Percentiles rank a stretch among this genome's conserved stretches.
These are phyloP conservation scores for Penicillium sp. DNA, from an alignment of 2,329 filamentous ascomycete genomes.

Conservation along the genomic window DNA sequence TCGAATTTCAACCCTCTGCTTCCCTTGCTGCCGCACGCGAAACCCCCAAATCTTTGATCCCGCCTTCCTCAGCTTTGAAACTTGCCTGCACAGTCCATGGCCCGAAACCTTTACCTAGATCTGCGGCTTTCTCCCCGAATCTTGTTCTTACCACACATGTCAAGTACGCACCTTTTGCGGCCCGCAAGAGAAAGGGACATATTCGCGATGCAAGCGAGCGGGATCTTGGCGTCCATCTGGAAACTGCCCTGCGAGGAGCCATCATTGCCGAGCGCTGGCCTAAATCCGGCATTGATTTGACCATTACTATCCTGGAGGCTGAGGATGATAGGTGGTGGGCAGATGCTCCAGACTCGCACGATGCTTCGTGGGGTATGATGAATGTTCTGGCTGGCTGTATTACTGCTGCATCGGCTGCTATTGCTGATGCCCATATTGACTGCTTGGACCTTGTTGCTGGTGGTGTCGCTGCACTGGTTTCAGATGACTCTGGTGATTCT, in stretches of 20 bases:
- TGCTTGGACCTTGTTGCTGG: conserved; percentile 88
- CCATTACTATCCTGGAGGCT: conserved; percentile 89
- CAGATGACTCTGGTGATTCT: conserved; percentile 29
- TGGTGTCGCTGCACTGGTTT: conserved; percentile 79
- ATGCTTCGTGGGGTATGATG: conserved; percentile 82
- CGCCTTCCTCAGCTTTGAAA: conserved; percentile 71
- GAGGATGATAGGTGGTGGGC: conserved; percentile 77
- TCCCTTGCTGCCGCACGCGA: conserved; percentile 45
- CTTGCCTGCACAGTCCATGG: conserved; percentile 92
- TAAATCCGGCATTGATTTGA: conserved; percentile 96
- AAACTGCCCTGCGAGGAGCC: conserved; percentile 84
- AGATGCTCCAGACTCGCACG: conserved; percentile 50
- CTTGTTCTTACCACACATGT: conserved; percentile 89
- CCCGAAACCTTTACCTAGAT: conserved; percentile 84
- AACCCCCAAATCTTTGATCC: conserved; percentile 49
- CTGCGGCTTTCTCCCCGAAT: conserved; percentile 87
- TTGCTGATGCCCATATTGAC: conserved; percentile 93
- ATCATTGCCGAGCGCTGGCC: conserved; percentile 95
- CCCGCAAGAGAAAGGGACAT: conserved; percentile 77
- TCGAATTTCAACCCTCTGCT: conserved; percentile 53
- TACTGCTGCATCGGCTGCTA: conserved; percentile 87
- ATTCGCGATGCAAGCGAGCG: conserved; percentile 82
- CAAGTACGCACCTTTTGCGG: conserved; percentile 95
- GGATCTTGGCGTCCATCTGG: conserved; percentile 86
- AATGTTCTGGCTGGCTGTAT: conserved; percentile 89